Percentiles rank a stretch among this genome's conserved stretches.
Evolutionary conservation across 1,139 yeast species (phyloP).

Genomic region (Nakaseomyces sp.): DNA sequence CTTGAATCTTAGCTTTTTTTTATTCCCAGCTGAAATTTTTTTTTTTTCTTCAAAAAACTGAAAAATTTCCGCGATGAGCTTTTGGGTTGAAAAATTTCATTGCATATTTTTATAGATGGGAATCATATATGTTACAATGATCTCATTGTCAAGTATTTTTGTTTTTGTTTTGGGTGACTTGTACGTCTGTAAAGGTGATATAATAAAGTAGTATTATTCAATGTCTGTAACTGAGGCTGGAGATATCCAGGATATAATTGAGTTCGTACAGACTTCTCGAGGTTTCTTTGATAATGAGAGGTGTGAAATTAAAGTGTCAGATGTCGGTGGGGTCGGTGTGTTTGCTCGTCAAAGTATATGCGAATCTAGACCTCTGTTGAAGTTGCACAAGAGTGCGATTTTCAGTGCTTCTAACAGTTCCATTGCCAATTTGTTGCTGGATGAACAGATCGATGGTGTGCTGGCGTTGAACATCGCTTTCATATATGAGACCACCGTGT

Average conservation of each 20-base stretch:
- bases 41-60: not conserved
- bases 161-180: too few species aligned
- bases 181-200: not conserved
- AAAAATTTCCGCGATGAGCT: not conserved
- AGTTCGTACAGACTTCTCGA: conserved; percentile 44
- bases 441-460: conserved; percentile 54
- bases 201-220: too few species aligned
- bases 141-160: too few species aligned
- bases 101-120: too few species aligned
- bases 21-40: not conserved
- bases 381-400: conserved; percentile 41
- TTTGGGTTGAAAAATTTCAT: not conserved
- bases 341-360: conserved; percentile 42
- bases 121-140: too few species aligned
- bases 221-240: conserved; percentile 28
- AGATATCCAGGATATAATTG: conserved; percentile 28
- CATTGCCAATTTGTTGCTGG: conserved; percentile 59
- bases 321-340: conserved; percentile 67
- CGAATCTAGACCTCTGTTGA: conserved; percentile 32
- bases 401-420: conserved; percentile 52
- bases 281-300: conserved; percentile 37
- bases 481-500: conserved; percentile 51
- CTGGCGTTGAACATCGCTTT: conserved; percentile 59
- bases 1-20: not conserved
- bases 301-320: conserved; percentile 42